Conservation (phyloP, 768 basidiomycete genomes). For the Suillus ampliporus region DNA sequence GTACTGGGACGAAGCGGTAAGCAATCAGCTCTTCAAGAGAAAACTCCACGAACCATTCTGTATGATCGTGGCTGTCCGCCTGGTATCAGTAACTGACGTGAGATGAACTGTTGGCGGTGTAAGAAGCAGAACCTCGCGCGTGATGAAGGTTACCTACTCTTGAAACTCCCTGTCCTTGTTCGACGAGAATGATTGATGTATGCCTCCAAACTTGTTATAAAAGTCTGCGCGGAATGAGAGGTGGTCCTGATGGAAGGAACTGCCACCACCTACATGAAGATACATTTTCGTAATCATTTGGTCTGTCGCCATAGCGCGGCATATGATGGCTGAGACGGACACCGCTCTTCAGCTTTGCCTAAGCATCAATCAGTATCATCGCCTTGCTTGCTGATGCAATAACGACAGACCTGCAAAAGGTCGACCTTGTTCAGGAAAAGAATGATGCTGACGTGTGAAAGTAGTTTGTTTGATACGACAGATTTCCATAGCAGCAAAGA, state of each 20-base stretch:
- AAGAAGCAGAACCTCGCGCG: conserved; percentile 7
- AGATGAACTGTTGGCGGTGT: conserved; percentile 61
- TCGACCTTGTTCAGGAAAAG: conserved; percentile 86
- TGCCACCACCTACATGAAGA: conserved; percentile 63
- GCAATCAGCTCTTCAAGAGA: conserved; percentile 10
- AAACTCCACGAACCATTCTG: conserved; percentile 57
- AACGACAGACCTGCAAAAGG: conserved; percentile 61
- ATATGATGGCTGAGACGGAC: conserved; percentile 74
- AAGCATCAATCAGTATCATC: conserved; percentile 10
- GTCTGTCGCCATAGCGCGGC: conserved; percentile 70
- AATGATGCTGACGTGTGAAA: conserved; percentile 76
- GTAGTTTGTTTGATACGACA: conserved; percentile 74
- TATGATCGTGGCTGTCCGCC: conserved; percentile 75
- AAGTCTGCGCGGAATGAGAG: conserved; percentile 55
- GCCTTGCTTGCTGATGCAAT: conserved; percentile 5
- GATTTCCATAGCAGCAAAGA: conserved; percentile 76
- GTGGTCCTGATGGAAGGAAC: conserved; percentile 1
- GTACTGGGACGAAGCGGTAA: conserved; percentile 46
- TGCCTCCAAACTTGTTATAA: conserved; percentile 68
- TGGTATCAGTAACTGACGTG: conserved; percentile 84
- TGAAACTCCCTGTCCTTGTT: conserved; percentile 76
- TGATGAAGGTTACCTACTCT: conserved; percentile 52
- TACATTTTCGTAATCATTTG: conserved; percentile 81
- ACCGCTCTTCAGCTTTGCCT: conserved; percentile 80
- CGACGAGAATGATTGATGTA: conserved; percentile 71